Evolutionary conservation across 176 grass and related monocot species (phyloP).

Genomic region (Rhynchospora tenuis): DNA sequence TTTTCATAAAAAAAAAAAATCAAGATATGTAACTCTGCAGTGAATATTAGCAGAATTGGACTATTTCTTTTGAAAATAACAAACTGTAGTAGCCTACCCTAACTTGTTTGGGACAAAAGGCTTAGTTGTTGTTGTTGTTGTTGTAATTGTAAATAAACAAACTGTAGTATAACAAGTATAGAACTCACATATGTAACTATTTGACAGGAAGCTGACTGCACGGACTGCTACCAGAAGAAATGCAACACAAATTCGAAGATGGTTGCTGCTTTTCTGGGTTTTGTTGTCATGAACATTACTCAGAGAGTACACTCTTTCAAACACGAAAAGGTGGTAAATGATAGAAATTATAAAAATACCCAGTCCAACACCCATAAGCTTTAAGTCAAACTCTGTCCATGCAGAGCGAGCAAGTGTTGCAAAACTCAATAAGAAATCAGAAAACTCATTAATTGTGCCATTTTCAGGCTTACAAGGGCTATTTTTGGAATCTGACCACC

Average conservation of each 20-base stretch:
- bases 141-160: no score
- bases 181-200: slow-evolving; percentile 98
- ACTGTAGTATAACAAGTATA: slow-evolving; percentile 29
- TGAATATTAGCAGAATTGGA: background rate
- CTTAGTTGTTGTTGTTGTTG: no score
- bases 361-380: slow-evolving; percentile 63
- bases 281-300: slow-evolving; percentile 27
- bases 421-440: slow-evolving; percentile 70
- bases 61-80: background rate
- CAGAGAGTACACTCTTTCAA: slow-evolving; percentile 32
- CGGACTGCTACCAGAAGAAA: slow-evolving; percentile 59
- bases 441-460: slow-evolving; percentile 64
- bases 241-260: slow-evolving; percentile 39
- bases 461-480: slow-evolving; percentile 35
- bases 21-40: background rate
- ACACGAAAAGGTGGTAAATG: slow-evolving; percentile 38
- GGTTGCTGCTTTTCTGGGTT: slow-evolving; percentile 15
- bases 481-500: slow-evolving; percentile 39
- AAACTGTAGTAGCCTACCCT: slow-evolving; percentile 17
- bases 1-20: background rate
- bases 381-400: slow-evolving; percentile 94
- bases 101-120: no score
- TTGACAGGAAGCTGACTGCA: slow-evolving; percentile 89
- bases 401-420: slow-evolving; percentile 90
- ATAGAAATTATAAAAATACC: slow-evolving; percentile 68